Conservation (phyloP, 345 rosid species). For the Isatis tinctoria region DNA sequence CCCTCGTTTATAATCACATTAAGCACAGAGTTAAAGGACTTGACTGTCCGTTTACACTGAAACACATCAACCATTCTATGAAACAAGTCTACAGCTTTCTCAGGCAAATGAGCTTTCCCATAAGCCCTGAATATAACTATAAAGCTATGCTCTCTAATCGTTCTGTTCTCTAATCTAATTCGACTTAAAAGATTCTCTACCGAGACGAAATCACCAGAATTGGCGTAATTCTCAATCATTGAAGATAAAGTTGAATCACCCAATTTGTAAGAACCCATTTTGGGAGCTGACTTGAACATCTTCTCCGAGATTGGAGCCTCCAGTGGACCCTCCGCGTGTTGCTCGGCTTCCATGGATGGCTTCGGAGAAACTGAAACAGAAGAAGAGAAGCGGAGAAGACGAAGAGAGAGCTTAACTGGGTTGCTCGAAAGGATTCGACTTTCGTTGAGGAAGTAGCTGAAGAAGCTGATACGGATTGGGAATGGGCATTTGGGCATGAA, state of each 20-base stretch:
- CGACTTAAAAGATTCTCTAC: constrained; percentile 55
- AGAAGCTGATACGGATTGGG: constrained; percentile 18
- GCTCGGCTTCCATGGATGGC: constrained; percentile 22
- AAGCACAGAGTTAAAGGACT: constrained; percentile 84
- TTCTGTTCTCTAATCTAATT: constrained; percentile 60
- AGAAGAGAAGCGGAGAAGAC: constrained; percentile 21
- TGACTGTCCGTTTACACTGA: constrained; percentile 65
- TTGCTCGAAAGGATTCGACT: constrained; percentile 27
- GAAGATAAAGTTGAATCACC: constrained; percentile 84
- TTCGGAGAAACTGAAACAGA: constrained; percentile 5
- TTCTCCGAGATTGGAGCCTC: constrained; percentile 48
- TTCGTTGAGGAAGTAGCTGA: constrained; percentile 17
- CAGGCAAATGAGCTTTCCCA: constrained; percentile 62
- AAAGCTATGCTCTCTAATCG: constrained; percentile 52
- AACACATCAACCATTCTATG: constrained; percentile 56
- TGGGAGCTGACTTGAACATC: constrained; percentile 46
- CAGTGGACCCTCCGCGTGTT: not conserved
- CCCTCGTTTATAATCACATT: constrained; percentile 64
- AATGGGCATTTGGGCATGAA: constrained; percentile 46
- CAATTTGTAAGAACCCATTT: constrained; percentile 56
- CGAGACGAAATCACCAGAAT: constrained; percentile 49
- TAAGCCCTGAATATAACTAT: constrained; percentile 64
- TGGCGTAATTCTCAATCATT: constrained; percentile 56
- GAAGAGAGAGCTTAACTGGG: constrained; percentile 29
- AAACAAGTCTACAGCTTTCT: constrained; percentile 63